Conservation (phyloP, 257 asterid genomes). For the Thymus mandschuricus region DNA sequence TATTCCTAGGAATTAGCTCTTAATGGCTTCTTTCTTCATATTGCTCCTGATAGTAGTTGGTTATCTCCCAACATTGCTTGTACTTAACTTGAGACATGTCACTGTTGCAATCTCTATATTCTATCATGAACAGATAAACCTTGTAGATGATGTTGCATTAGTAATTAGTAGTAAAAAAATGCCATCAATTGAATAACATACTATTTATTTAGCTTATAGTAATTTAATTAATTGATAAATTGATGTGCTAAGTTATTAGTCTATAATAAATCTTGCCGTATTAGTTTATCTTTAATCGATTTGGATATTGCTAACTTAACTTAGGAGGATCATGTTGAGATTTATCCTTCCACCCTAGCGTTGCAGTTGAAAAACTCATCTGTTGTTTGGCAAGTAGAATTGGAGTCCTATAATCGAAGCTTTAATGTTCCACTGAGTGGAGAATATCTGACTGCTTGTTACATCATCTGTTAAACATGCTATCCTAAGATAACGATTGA, state of each 20-base stretch:
- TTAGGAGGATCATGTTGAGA: neutral
- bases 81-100: too few relatives aligned
- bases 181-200: neutral
- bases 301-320: neutral
- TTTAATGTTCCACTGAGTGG: too few relatives aligned
- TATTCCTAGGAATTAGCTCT: neutral
- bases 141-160: neutral
- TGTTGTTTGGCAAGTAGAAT: neutral
- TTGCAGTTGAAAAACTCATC: neutral
- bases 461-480: neutral
- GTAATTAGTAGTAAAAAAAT: neutral
- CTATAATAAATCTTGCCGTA: neutral
- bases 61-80: neutral
- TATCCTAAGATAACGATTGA: neutral
- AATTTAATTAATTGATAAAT: neutral
- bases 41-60: neutral
- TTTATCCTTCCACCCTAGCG: neutral
- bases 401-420: neutral
- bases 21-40: neutral
- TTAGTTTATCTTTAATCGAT: neutral
- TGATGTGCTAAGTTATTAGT: neutral
- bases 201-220: neutral
- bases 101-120: too few relatives aligned
- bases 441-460: neutral
- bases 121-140: neutral